Evolutionary conservation across 352 stramenopile genomes (phyloP).

Genomic region (Pythium scleroteichum): DNA sequence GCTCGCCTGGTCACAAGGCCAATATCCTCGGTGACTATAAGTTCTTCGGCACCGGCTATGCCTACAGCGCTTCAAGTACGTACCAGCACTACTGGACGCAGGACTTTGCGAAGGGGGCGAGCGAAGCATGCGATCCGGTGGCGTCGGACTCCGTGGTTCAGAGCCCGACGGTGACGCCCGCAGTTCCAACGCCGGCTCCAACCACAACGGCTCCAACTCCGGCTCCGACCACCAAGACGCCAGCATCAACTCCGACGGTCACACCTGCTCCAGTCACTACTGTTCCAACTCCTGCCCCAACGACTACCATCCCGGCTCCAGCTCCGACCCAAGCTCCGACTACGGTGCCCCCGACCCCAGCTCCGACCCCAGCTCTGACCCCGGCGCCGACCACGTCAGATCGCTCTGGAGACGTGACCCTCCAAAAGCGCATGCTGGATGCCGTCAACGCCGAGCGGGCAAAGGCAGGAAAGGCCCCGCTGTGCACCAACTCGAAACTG

Average conservation of each 20-base stretch:
- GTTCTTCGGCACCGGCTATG: slow-evolving; percentile 28
- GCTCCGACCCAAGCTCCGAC: background rate
- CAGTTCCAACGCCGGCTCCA: background rate
- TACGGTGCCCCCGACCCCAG: background rate
- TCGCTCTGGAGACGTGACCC: slow-evolving; percentile 9
- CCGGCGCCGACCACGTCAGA: background rate
- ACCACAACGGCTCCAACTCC: background rate
- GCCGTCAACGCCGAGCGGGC: slow-evolving; percentile 53
- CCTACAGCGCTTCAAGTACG: slow-evolving; percentile 25
- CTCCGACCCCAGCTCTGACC: background rate
- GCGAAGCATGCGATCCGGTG: slow-evolving; percentile 19
- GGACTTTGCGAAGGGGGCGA: slow-evolving; percentile 20
- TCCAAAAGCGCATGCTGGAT: slow-evolving; percentile 41
- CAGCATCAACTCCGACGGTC: background rate
- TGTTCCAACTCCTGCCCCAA: background rate
- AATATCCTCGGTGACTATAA: slow-evolving; percentile 37
- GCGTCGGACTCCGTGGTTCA: background rate
- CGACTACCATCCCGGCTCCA: background rate
- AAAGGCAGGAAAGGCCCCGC: slow-evolving; percentile 25
- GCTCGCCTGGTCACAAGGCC: slow-evolving; percentile 36
- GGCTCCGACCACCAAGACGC: background rate
- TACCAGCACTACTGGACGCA: slow-evolving; percentile 35
- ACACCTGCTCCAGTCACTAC: no score
- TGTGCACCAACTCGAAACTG: slow-evolving; percentile 28
- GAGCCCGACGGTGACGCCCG: background rate